Evolutionary conservation across 78 protist species (phyloP).

Genomic region (Dictyostelium firmibasis): DNA sequence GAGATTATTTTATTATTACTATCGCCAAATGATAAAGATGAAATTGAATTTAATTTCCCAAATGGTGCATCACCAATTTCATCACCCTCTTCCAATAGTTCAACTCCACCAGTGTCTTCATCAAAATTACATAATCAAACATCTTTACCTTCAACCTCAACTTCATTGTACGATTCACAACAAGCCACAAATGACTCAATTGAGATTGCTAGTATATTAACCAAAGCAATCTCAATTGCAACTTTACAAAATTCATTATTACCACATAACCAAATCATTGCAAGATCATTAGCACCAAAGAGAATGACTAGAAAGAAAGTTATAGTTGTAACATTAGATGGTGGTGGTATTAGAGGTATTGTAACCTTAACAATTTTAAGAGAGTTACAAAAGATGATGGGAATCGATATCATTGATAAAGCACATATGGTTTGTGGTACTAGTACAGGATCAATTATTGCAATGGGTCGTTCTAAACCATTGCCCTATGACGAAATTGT

Average conservation of each 20-base stretch:
- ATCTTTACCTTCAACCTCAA: background rate
- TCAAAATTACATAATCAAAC: background rate
- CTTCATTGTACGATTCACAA: background rate
- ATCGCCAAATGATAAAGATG: background rate
- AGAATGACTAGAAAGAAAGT: background rate
- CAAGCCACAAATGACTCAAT: background rate
- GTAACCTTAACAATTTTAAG: background rate
- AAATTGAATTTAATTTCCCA: background rate
- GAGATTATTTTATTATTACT: background rate
- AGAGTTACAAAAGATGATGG: background rate
- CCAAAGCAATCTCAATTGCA: background rate
- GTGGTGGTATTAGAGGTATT: slow-evolving; percentile 61
- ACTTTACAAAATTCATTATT: background rate
- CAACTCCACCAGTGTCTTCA: background rate
- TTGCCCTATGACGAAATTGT: background rate
- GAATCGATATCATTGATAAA: background rate
- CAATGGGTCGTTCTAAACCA: background rate
- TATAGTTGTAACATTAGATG: slow-evolving; percentile 21
- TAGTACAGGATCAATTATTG: slow-evolving; percentile 2
- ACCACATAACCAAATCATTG: background rate
- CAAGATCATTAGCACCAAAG: background rate
- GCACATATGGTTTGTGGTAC: slow-evolving; percentile 46
- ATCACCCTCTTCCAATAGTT: background rate
- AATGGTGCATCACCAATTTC: background rate
- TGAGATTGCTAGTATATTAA: background rate